Evolutionary conservation across 164 flowering plant genomes (phyloP).

Genomic region (Cinnamomum micranthum): DNA sequence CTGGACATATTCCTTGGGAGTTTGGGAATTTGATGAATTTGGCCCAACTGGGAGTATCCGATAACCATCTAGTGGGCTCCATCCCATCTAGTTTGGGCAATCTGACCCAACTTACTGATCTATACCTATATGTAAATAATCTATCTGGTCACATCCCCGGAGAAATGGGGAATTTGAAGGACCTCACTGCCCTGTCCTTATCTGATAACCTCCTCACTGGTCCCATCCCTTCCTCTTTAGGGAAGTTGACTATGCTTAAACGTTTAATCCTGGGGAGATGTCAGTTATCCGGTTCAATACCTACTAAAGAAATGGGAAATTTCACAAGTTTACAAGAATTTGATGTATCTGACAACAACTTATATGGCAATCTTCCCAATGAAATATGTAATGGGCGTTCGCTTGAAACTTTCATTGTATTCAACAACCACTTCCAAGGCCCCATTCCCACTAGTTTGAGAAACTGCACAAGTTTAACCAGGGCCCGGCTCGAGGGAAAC

Average conservation of each 20-base stretch:
- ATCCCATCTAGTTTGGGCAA: not conserved
- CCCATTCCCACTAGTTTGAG: slow-evolving; percentile 21
- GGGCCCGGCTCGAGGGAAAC: slow-evolving; percentile 20
- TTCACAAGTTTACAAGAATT: not conserved
- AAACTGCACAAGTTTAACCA: slow-evolving; percentile 17
- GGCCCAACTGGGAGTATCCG: not conserved
- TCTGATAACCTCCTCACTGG: not conserved
- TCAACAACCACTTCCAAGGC: slow-evolving; percentile 15
- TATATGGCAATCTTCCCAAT: slow-evolving; percentile 17
- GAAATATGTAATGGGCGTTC: slow-evolving; percentile 16
- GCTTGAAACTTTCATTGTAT: slow-evolving; percentile 14
- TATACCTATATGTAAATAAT: not conserved
- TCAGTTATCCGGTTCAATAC: not conserved
- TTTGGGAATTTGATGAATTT: not conserved
- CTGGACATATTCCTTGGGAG: not conserved
- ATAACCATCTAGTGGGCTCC: not conserved
- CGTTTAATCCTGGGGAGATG: not conserved
- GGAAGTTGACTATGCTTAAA: not conserved
- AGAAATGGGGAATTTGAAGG: not conserved
- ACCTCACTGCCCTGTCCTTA: not conserved
- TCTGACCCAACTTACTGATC: not conserved
- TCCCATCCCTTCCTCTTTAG: not conserved
- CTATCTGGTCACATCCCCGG: not conserved
- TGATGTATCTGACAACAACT: slow-evolving; percentile 16
- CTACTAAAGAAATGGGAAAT: not conserved